Percentiles rank a stretch among this genome's conserved stretches.
Conservation (phyloP, 441 rosid species). For the Kokia cookei region DNA sequence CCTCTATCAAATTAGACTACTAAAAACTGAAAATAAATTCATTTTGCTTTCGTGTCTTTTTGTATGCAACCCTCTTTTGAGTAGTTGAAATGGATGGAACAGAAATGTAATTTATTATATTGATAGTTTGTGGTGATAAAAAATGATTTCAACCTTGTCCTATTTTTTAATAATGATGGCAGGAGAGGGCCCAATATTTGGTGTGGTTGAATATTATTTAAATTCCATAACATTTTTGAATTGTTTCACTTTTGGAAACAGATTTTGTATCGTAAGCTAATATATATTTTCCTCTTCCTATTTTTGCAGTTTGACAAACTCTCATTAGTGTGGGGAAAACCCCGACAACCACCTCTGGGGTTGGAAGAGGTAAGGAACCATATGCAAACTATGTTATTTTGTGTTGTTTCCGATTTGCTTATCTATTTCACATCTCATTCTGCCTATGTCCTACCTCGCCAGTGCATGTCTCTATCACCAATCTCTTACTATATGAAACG, state of each 20-base stretch:
- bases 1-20: neutral
- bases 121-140: neutral
- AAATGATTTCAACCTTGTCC: neutral
- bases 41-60: neutral
- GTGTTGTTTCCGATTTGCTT: neutral
- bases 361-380: constrained; percentile 55
- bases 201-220: neutral
- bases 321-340: constrained; percentile 90
- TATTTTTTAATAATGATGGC: neutral
- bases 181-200: neutral
- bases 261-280: neutral
- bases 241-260: neutral
- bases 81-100: neutral
- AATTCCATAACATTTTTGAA: neutral
- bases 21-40: neutral
- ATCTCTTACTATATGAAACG: neutral
- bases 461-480: neutral
- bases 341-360: constrained; percentile 80
- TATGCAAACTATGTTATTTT: neutral
- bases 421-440: neutral
- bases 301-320: constrained; percentile 74
- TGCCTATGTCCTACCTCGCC: neutral
- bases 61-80: neutral
- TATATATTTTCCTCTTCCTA: constrained; percentile 3
- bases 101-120: neutral